Percentiles rank a stretch among this genome's conserved stretches.
phyloP scores from a whole-genome alignment of 768 basidiomycete species.

The Pleurotus ostreatus region DNA sequence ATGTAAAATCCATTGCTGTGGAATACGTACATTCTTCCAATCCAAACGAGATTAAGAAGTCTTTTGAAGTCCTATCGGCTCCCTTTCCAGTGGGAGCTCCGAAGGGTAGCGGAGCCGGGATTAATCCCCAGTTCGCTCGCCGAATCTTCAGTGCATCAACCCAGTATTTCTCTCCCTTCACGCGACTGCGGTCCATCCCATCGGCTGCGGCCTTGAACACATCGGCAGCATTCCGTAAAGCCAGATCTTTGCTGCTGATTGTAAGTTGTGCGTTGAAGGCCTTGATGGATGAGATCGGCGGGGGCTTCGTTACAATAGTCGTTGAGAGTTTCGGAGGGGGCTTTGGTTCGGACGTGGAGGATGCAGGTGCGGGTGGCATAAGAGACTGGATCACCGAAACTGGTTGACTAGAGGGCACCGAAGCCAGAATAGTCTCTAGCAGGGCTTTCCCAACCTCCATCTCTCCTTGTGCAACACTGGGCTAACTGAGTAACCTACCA shows the following conservation, averaged over 20 bases:
- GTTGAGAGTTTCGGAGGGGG: conserved; percentile 43
- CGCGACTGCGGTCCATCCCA: conserved; percentile 59
- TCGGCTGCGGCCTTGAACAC: conserved; percentile 69
- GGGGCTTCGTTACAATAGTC: conserved; percentile 61
- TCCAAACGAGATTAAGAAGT: conserved; percentile 77
- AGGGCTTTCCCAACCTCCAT: conserved; percentile 76
- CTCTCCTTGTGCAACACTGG: conserved; percentile 72
- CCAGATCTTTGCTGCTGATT: conserved; percentile 78
- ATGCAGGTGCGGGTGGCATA: conserved; percentile 10
- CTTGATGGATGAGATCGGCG: conserved; percentile 61
- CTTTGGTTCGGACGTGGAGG: conserved; percentile 10
- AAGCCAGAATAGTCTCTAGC: conserved; percentile 52
- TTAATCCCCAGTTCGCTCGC: conserved; percentile 74
- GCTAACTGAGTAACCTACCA: conserved; percentile 6
- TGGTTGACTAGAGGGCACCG: conserved; percentile 21
- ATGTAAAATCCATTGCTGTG: too few species aligned
- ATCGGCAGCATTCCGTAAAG: conserved; percentile 67
- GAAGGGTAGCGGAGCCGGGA: conserved; percentile 72
- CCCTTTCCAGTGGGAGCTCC: conserved; percentile 73
- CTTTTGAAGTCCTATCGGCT: conserved; percentile 75
- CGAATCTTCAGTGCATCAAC: conserved; percentile 75
- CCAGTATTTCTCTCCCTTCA: conserved; percentile 75
- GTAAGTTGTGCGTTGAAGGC: conserved; percentile 70
- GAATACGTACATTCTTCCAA: conserved; percentile 70
- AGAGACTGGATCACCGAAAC: conserved; percentile 14